A percentile compares a stretch with the other conserved stretches of the same genome.
phyloP scores from a whole-genome alignment of 2,329 filamentous ascomycete species.

The Fusarium sp. region DNA sequence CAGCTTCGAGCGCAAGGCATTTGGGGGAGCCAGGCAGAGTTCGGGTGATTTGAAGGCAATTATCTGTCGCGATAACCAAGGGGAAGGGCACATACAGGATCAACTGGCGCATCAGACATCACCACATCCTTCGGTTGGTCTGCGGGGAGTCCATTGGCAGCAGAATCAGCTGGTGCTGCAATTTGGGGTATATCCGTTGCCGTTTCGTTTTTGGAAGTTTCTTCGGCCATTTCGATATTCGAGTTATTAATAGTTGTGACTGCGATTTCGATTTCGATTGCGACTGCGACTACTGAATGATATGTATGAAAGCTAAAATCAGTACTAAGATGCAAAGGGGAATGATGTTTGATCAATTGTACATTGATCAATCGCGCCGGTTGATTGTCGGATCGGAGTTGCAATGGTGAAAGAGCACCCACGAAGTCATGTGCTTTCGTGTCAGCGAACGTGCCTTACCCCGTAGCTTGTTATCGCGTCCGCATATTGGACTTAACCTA shows the following conservation, averaged over 20 bases:
- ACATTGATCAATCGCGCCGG: slow-evolving; percentile 37
- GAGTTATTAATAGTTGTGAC: neutral
- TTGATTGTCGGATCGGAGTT: slow-evolving; percentile 37
- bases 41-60: neutral
- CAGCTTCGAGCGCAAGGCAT: neutral
- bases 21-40: neutral
- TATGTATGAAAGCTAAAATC: neutral
- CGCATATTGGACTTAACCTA: neutral
- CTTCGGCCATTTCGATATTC: slow-evolving; percentile 48
- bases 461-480: slow-evolving; percentile 29
- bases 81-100: slow-evolving; percentile 50
- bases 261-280: neutral
- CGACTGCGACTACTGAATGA: slow-evolving; percentile 15
- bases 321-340: neutral
- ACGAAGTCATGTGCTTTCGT: slow-evolving; percentile 55
- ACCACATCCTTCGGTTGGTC: slow-evolving; percentile 52
- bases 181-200: slow-evolving; percentile 36
- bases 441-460: slow-evolving; percentile 42
- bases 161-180: slow-evolving; percentile 37
- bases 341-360: slow-evolving; percentile 3
- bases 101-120: slow-evolving; percentile 58
- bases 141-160: slow-evolving; percentile 31
- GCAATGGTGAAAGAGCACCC: neutral
- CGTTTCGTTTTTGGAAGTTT: slow-evolving; percentile 38
- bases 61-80: neutral